These are phyloP conservation scores for Sechiopsis laciniata DNA, from an alignment of 306 rosid species.

Conservation along the genomic window DNA sequence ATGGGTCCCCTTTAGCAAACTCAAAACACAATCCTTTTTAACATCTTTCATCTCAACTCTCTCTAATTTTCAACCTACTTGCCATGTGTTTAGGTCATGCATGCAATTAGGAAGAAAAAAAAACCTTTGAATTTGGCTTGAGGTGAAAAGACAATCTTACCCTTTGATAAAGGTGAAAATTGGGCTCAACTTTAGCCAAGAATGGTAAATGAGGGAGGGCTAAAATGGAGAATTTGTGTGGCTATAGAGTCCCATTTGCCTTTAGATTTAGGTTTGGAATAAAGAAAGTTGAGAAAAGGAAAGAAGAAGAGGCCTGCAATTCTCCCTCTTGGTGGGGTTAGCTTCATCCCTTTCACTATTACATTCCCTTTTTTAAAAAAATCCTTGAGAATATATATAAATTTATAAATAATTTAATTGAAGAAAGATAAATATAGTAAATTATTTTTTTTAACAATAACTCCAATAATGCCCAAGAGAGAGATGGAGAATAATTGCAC, in stretches of 20 bases:
- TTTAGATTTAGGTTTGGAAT: conserved; percentile 26
- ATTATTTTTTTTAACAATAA: neutral
- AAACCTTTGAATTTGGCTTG: neutral
- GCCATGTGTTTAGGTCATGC: conserved; percentile 15
- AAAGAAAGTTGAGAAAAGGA: too few relatives aligned
- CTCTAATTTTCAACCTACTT: conserved; percentile 17
- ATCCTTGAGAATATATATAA: neutral
- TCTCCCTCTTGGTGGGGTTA: conserved; percentile 59
- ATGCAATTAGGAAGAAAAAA: neutral
- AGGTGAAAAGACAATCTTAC: conserved; percentile 27
- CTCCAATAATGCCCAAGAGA: conserved; percentile 28
- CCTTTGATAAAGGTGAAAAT: conserved; percentile 24
- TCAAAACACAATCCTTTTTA: neutral
- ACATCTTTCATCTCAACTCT: neutral
- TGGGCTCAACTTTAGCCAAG: conserved; percentile 9
- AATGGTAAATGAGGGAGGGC: conserved; percentile 23
- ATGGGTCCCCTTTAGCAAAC: conserved; percentile 37
- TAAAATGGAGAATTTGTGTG: conserved; percentile 34
- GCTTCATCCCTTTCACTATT: conserved; percentile 41
- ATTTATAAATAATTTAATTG: neutral
- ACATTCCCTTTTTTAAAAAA: conserved; percentile 24
- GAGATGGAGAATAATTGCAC: neutral
- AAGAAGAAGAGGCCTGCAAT: conserved; percentile 36
- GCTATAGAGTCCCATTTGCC: conserved; percentile 24
- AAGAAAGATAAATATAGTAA: conserved; percentile 18